Percentiles rank a stretch among this genome's conserved stretches.
phyloP scores from a whole-genome alignment of 208 protist genomes.

The Herpetomonas samuelpessoai region DNA sequence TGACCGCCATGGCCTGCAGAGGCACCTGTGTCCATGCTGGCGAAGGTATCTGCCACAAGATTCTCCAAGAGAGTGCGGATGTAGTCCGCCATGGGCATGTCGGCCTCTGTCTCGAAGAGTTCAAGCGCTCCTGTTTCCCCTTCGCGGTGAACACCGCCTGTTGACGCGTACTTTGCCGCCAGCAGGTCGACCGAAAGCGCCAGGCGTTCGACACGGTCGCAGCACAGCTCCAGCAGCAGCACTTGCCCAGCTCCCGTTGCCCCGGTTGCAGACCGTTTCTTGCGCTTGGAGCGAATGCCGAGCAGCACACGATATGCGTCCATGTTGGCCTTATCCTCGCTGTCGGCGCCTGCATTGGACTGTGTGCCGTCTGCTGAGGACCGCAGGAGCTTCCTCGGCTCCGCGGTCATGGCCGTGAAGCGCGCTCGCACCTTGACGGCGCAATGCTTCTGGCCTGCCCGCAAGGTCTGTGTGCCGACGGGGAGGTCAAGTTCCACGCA shows the following conservation, averaged over 20 bases:
- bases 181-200: constrained; percentile 57
- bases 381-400: neutral
- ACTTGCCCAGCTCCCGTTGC: constrained; percentile 51
- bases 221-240: constrained; percentile 62
- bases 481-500: constrained; percentile 57
- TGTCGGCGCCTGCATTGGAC: neutral
- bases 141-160: neutral
- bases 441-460: constrained; percentile 53
- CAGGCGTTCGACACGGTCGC: constrained; percentile 62
- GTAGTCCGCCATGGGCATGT: constrained; percentile 23
- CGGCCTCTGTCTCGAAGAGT: neutral
- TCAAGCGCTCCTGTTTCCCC: neutral
- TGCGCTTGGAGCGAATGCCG: constrained; percentile 57
- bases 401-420: constrained; percentile 24
- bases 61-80: constrained; percentile 38
- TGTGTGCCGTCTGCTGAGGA: neutral
- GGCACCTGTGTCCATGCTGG: too few species aligned
- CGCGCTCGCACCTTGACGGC: constrained; percentile 53
- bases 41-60: constrained; percentile 11
- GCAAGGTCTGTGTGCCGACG: constrained; percentile 27
- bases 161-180: constrained; percentile 7
- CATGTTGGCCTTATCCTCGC: constrained; percentile 6
- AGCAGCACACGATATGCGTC: constrained; percentile 46
- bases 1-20: too few species aligned
- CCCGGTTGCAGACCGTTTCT: constrained; percentile 42